Evolutionary conservation across 1,284 basidiomycete species (phyloP).

Genomic region (Microbotryomycetes sp.): DNA sequence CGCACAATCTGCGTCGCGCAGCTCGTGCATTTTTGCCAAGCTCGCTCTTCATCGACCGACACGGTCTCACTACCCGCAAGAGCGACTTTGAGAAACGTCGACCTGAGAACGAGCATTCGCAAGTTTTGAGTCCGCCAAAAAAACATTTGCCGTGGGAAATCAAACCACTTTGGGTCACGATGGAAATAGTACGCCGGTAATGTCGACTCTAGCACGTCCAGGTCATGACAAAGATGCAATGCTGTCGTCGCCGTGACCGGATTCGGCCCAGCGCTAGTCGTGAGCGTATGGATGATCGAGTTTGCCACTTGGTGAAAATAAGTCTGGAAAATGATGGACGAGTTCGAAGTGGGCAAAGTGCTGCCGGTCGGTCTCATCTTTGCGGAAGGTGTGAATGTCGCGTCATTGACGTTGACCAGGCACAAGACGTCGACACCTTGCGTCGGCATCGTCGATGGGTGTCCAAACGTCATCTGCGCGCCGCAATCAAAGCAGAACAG

Average conservation of each 20-base stretch:
- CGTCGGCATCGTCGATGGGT: slow-evolving; percentile 15
- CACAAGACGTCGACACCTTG: slow-evolving; percentile 6
- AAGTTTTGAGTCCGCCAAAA: slow-evolving; percentile 7
- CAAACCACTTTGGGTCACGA: background rate
- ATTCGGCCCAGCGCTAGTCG: background rate
- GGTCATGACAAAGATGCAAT: background rate
- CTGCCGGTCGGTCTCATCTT: background rate
- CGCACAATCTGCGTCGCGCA: slow-evolving; percentile 1
- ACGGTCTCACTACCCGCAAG: background rate
- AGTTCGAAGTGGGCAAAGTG: slow-evolving; percentile 4
- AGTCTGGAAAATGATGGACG: slow-evolving; percentile 3
- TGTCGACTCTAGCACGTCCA: slow-evolving; percentile 1
- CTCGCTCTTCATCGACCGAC: background rate
- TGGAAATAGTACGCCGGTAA: slow-evolving; percentile 4
- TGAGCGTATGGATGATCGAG: background rate
- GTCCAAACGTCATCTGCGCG: slow-evolving; percentile 33
- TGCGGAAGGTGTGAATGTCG: background rate
- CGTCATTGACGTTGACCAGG: background rate
- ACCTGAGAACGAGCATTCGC: slow-evolving; percentile 5
- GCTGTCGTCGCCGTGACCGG: background rate
- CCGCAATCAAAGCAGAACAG: slow-evolving; percentile 34
- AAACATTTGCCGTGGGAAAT: background rate
- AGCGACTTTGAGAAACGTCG: slow-evolving; percentile 8
- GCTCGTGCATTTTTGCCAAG: background rate
- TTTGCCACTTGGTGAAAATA: background rate